These are phyloP conservation scores for Salix arbutifolia DNA, from an alignment of 345 rosid genomes.

Conservation along the genomic window DNA sequence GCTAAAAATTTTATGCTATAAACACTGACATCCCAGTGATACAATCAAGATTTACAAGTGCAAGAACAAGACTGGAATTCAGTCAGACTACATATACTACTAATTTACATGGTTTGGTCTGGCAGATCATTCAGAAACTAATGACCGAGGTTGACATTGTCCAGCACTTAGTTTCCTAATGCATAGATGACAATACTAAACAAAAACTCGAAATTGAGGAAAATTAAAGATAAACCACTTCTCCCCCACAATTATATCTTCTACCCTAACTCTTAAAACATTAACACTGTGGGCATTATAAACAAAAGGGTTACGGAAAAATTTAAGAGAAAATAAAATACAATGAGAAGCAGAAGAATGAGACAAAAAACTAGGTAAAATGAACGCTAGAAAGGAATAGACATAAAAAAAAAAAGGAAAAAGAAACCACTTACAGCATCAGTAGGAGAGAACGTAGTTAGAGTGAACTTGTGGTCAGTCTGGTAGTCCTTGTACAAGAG, in stretches of 20 bases:
- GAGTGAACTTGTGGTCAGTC: slow-evolving; percentile 77
- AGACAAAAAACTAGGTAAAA: background rate
- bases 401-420: too few species aligned
- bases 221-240: background rate
- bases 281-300: background rate
- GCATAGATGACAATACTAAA: background rate
- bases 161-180: background rate
- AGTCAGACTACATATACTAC: too few species aligned
- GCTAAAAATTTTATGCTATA: background rate
- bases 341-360: background rate
- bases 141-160: background rate
- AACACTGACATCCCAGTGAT: background rate
- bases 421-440: slow-evolving; percentile 61
- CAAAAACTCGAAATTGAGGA: background rate
- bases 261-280: background rate
- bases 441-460: slow-evolving; percentile 72
- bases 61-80: background rate
- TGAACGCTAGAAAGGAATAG: background rate
- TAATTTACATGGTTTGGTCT: background rate
- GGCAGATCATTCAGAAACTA: background rate
- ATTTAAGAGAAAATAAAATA: background rate
- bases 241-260: background rate
- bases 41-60: background rate
- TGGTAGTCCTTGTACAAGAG: slow-evolving; percentile 90
- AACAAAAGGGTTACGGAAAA: background rate